These are phyloP conservation scores for Lineolata rhizophorae DNA, from an alignment of 495 filamentous ascomycete species.

Conservation along the genomic window DNA sequence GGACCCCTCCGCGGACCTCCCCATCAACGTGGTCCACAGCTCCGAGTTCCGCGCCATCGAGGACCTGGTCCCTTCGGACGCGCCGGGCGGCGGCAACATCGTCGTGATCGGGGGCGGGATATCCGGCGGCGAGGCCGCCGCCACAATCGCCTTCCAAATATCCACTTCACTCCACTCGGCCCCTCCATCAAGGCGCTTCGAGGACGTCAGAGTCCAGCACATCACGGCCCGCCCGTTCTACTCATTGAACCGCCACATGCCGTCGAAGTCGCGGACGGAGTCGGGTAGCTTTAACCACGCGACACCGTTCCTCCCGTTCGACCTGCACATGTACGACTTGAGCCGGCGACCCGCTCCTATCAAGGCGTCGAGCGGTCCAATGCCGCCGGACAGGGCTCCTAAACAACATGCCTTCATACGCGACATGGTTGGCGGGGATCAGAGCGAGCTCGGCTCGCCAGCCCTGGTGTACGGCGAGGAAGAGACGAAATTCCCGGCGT, in stretches of 20 bases:
- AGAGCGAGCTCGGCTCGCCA: conserved; percentile 27
- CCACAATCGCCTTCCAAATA: conserved; percentile 44
- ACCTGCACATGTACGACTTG: conserved; percentile 53
- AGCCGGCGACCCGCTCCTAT: conserved; percentile 29
- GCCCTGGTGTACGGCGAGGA: conserved; percentile 17
- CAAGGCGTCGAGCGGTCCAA: conserved; percentile 33
- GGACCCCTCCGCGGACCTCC: too few species aligned
- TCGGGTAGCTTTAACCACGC: too few species aligned
- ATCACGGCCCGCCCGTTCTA: conserved; percentile 49
- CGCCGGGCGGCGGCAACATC: conserved; percentile 29
- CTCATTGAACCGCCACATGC: conserved; percentile 22
- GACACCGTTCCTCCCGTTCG: conserved; percentile 53
- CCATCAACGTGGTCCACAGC: conserved; percentile 32
- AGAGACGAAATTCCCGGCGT: conserved; percentile 28
- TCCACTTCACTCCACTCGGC: conserved; percentile 30
- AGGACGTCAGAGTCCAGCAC: conserved; percentile 27
- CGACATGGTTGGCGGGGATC: conserved; percentile 37
- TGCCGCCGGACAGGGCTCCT: conserved; percentile 29
- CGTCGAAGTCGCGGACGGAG: too few species aligned
- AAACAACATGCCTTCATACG: conserved; percentile 30
- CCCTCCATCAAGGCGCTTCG: background rate
- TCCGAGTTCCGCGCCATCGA: conserved; percentile 22
- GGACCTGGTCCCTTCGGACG: conserved; percentile 8
- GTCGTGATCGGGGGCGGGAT: conserved; percentile 68
- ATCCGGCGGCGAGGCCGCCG: conserved; percentile 59